Base-by-base conservation (phyloP, 1,139 yeast species). In the Meyerozyma athensensis region DNA sequence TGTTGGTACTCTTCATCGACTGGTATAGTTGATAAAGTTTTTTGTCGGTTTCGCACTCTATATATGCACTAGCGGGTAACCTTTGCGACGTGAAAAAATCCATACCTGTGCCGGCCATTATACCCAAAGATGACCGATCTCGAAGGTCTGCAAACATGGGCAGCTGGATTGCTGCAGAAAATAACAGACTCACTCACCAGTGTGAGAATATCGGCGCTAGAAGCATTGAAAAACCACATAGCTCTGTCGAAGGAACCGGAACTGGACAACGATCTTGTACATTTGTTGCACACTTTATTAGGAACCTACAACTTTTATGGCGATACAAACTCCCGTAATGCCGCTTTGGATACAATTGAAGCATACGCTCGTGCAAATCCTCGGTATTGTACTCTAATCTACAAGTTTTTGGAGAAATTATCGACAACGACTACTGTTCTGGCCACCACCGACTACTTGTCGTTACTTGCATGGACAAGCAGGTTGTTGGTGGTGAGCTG, bases 1-100 rank as follows among this genome's bases (percentile, higher is more conserved):
- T 61, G 66, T 58, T 67, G 63, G 72, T 77, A 57, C 56, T 76
- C 81, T 56, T 77, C 81, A 75, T 73, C 63, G 81, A 73, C 79
- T 77, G 82, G 64, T 67, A 72, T 77, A 77, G 82, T 77, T 77
- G 82, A 73, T 72, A 49, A 58, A 48, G 68, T 28, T 21, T 28
- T 28, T 31, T 19, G 22, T 35, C 30, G 26, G 26, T 30, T 26
- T 23, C 33, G 31, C 38, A 35, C 37, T 12, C 20, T 31, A 31
- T 9, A 31, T 19, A 19, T 23, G n/a, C 23, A 17, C 34, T 31
- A 30, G 21, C 26, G 28, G 26, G 16, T 22, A 17, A 17, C 8
- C 9, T 7, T 13, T 10, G 14, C 32, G 41, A 36, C 38, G 41
- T 38, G 40, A 43, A 40, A 43, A 28, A 40, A 40, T 43, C 41